Conservation (phyloP, 345 rosid species). For the Syzygium grande region DNA sequence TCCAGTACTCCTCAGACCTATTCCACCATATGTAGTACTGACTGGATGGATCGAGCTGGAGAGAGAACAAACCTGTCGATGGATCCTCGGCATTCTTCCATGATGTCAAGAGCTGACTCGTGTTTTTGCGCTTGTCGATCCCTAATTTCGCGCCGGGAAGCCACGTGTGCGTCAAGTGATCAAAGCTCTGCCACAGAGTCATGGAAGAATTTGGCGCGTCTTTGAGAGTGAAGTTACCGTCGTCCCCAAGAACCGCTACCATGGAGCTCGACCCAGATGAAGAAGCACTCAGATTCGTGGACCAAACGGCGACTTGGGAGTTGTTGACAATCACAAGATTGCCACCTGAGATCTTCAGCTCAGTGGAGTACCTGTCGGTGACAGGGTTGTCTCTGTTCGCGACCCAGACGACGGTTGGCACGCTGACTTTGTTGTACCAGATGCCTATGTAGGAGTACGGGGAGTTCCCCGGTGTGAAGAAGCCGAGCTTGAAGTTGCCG, state of each 20-base stretch:
- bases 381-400: conserved; percentile 64
- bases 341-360: conserved; percentile 43
- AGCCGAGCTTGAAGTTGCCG: conserved; percentile 47
- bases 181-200: conserved; percentile 68
- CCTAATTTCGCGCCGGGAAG: conserved; percentile 63
- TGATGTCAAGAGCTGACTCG: conserved; percentile 32
- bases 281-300: conserved; percentile 38
- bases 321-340: conserved; percentile 58
- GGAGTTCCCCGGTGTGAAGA: conserved; percentile 51
- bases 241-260: conserved; percentile 42
- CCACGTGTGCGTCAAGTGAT: conserved; percentile 59
- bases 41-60: conserved; percentile 42
- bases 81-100: conserved; percentile 65
- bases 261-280: conserved; percentile 12
- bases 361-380: conserved; percentile 29
- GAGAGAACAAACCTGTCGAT: conserved; percentile 64
- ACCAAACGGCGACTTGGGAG: conserved; percentile 43
- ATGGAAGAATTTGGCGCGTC: conserved; percentile 8
- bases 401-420: conserved; percentile 53
- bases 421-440: conserved; percentile 46
- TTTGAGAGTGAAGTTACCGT: conserved; percentile 58
- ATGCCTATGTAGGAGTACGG: conserved; percentile 58
- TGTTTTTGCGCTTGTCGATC: conserved; percentile 26
- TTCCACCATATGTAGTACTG: conserved; percentile 54
- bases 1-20: conserved; percentile 36